Conservation (phyloP, 441 rosid genomes). For the Gossypium trilobum region DNA sequence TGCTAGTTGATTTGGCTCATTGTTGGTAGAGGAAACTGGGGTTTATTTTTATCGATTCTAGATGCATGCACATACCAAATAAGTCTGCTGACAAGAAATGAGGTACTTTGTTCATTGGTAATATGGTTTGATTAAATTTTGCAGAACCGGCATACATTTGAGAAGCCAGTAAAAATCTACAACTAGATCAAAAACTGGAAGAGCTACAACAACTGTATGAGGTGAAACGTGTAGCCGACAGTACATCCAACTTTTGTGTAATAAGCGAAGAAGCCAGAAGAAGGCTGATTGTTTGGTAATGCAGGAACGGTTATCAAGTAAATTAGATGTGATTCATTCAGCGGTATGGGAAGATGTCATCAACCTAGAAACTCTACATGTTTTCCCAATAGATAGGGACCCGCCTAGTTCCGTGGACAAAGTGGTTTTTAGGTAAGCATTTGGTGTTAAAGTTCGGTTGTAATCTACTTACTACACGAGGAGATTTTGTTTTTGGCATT, state of each 20-base stretch:
- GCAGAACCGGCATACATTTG: slow-evolving; percentile 57
- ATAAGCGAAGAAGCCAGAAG: slow-evolving; percentile 10
- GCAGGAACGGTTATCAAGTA: slow-evolving; percentile 15
- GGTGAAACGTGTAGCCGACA: neutral
- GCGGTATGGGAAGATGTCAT: slow-evolving; percentile 15
- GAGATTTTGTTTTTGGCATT: slow-evolving; percentile 19
- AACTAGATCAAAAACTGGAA: slow-evolving; percentile 26
- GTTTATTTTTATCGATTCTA: neutral
- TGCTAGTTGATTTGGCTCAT: neutral
- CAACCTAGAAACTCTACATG: slow-evolving; percentile 9
- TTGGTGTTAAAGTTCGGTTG: slow-evolving; percentile 20
- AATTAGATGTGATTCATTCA: slow-evolving; percentile 23
- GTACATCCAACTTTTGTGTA: slow-evolving; percentile 8
- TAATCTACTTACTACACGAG: slow-evolving; percentile 25
- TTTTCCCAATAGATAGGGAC: slow-evolving; percentile 17
- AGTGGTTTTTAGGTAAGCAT: slow-evolving; percentile 19
- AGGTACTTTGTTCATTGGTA: neutral
- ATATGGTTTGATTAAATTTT: slow-evolving; percentile 13
- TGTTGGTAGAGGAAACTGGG: neutral
- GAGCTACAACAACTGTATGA: neutral
- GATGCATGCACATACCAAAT: neutral
- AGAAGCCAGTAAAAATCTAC: slow-evolving; percentile 61
- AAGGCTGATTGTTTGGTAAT: slow-evolving; percentile 3
- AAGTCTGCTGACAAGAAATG: neutral
- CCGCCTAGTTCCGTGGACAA: slow-evolving; percentile 14